These are phyloP conservation scores for Lentinula novae-zelandiae DNA, from an alignment of 1,284 basidiomycete genomes.

Conservation along the genomic window DNA sequence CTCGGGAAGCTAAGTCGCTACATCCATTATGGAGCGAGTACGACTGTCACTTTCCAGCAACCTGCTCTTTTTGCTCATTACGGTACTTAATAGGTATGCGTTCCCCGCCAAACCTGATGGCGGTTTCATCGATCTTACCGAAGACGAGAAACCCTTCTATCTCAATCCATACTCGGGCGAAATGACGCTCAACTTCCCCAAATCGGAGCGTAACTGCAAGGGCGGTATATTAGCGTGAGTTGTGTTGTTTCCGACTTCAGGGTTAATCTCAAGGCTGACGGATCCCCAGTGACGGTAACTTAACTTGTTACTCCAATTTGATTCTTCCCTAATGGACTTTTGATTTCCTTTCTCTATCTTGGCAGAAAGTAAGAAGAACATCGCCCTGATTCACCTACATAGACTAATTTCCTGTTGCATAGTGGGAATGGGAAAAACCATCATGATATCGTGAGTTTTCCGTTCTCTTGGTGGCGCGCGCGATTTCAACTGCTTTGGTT, in stretches of 20 bases:
- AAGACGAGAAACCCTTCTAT: constrained; percentile 73
- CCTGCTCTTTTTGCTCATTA: constrained; percentile 8
- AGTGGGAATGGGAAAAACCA: constrained; percentile 98
- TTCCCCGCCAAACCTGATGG: constrained; percentile 61
- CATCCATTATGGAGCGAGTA: constrained; percentile 97
- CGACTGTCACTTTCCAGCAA: constrained; percentile 23
- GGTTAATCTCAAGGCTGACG: constrained; percentile 13
- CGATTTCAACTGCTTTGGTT: not conserved
- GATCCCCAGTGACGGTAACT: constrained; percentile 51
- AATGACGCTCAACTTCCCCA: constrained; percentile 84
- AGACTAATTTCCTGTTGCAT: not conserved
- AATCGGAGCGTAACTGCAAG: constrained; percentile 71
- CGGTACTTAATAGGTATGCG: constrained; percentile 45
- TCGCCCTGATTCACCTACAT: not conserved
- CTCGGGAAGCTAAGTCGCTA: constrained; percentile 72
- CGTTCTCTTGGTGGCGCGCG: not conserved
- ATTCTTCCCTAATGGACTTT: not conserved
- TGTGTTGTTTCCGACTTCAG: constrained; percentile 28
- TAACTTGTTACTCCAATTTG: not conserved
- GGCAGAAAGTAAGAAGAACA: constrained; percentile 5
- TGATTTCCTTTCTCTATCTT: not conserved
- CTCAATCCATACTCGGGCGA: constrained; percentile 96
- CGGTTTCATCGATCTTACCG: constrained; percentile 64
- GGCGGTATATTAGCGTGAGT: constrained; percentile 89
- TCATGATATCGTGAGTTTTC: constrained; percentile 72